Evolutionary conservation across 2,329 filamentous ascomycete genomes (phyloP).

Genomic region (Sordariomycetes sp.): DNA sequence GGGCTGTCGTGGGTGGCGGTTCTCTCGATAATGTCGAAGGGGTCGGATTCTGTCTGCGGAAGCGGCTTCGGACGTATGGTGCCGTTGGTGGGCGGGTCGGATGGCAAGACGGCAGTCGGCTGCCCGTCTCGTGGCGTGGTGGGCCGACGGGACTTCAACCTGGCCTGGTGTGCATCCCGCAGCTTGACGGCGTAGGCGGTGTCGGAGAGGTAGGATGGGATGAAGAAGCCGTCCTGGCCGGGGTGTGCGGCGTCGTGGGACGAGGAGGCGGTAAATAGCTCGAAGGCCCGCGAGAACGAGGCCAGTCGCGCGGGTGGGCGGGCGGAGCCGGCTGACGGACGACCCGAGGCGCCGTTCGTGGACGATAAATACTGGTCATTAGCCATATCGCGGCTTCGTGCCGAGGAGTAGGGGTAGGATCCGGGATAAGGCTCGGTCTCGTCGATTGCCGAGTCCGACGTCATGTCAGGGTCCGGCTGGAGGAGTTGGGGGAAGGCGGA

Average conservation of each 20-base stretch:
- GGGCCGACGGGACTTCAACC: slow-evolving; percentile 35
- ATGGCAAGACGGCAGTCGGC: slow-evolving; percentile 10
- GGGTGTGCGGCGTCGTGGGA: slow-evolving; percentile 12
- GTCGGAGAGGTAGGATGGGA: slow-evolving; percentile 71
- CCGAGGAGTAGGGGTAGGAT: slow-evolving; percentile 6
- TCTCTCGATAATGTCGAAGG: slow-evolving; percentile 77
- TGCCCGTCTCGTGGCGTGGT: slow-evolving; percentile 28
- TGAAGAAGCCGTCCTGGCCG: slow-evolving; percentile 37
- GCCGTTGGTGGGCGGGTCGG: slow-evolving; percentile 11
- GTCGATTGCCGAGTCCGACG: slow-evolving; percentile 25
- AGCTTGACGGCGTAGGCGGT: slow-evolving; percentile 72
- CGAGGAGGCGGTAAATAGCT: slow-evolving; percentile 30
- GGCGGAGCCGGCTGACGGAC: slow-evolving; percentile 3
- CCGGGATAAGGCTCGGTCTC: slow-evolving; percentile 17
- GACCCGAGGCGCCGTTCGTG: slow-evolving; percentile 13
- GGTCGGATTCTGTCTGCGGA: slow-evolving; percentile 13
- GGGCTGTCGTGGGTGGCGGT: slow-evolving; percentile 45
- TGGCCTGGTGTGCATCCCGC: slow-evolving; percentile 49
- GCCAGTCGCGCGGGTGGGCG: slow-evolving; percentile 18
- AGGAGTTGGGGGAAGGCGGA: slow-evolving; percentile 44
- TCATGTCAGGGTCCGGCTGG: slow-evolving; percentile 20
- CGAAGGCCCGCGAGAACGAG: slow-evolving; percentile 41
- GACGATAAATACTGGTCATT: slow-evolving; percentile 16
- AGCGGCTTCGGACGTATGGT: slow-evolving; percentile 14
- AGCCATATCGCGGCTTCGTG: slow-evolving; percentile 19